phyloP scores from a whole-genome alignment of 805 yeast species.

The Dipodascus albidus region DNA sequence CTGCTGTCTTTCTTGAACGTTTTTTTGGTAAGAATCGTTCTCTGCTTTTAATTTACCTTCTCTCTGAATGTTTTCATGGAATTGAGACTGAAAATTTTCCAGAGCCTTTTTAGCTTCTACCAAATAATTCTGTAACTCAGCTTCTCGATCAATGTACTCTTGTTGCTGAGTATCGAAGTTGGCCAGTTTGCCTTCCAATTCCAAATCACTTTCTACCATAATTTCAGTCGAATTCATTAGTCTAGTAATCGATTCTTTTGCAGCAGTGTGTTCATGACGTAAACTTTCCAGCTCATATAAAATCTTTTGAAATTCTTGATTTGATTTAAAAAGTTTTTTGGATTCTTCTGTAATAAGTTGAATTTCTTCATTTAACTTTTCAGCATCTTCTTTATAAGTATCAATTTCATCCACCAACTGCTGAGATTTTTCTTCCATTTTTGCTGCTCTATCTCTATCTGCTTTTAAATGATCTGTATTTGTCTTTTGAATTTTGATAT shows the following conservation, averaged over 20 bases:
- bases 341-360: conserved; percentile 44
- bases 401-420: conserved; percentile 35
- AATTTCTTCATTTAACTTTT: conserved; percentile 37
- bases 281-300: conserved; percentile 52
- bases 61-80: conserved; percentile 30
- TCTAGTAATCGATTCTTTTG: conserved; percentile 41
- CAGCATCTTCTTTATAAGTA: conserved; percentile 37
- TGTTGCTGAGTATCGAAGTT: conserved; percentile 30
- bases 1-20: conserved; percentile 9
- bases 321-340: conserved; percentile 54
- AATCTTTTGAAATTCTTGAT: conserved; percentile 70
- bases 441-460: conserved; percentile 64
- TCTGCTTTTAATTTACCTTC: conserved; percentile 48
- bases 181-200: conserved; percentile 29
- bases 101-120: conserved; percentile 18
- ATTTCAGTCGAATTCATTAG: conserved; percentile 36
- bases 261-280: conserved; percentile 34
- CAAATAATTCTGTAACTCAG: conserved; percentile 11
- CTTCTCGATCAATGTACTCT: conserved; percentile 5
- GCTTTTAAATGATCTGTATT: conserved; percentile 64
- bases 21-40: conserved; percentile 15
- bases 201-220: conserved; percentile 34
- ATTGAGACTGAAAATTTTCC: conserved; percentile 22
- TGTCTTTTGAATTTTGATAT: conserved; percentile 65
- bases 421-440: conserved; percentile 37